Base-by-base conservation (phyloP, 441 rosid genomes). In the Erodium chrysanthum region DNA sequence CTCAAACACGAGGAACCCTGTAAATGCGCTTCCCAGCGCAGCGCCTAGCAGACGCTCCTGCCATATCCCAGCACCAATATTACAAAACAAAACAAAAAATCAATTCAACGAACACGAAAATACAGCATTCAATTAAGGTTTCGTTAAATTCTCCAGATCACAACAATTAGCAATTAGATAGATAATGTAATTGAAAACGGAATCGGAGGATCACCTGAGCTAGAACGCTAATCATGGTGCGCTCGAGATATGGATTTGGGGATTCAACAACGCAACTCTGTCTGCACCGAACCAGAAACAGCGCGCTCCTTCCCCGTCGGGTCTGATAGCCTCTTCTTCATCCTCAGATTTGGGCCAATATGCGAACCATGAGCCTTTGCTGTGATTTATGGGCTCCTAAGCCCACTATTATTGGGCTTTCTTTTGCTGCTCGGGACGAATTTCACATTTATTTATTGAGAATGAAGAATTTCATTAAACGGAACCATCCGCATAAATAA, bases 21-120 rank as follows among this genome's bases (percentile, higher is more conserved):
- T 73, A 52, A 85, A 74, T 10, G 81, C 84, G 72, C 78, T 75
- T 15, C 96, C 97, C 31, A 89, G 73, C n/a, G 90, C 77, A 25
- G 80, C 83, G 23, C 97, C 97, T 54, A 89, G 96, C 65, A 93
- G 77, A 65, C 91, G 90, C 78, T 86, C 91, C 91, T 85, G 79
- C 77, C 18, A 12, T 59, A 52, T 40, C 27, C n/a, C 31, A 66
- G 48, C 7, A 27, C 20, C 56, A 7, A 66, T 2, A 64, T 11
- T 66, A 15, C 18, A 10, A 7, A 64, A 64, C 4, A 22, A 37
- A 42, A 59, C 18, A 22, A 9, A 27, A 2, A 0, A 12, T 8
- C 7, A n/a, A 63, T 48, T 7, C 15, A 46, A 71, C 7, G 11
- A 54, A 54, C 61, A 7, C 4, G 27, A 54, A 54, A 18, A 54